Percentiles rank a stretch among this genome's conserved stretches.
Conservation (phyloP, 345 rosid genomes). For the Euphorbia lathyris region DNA sequence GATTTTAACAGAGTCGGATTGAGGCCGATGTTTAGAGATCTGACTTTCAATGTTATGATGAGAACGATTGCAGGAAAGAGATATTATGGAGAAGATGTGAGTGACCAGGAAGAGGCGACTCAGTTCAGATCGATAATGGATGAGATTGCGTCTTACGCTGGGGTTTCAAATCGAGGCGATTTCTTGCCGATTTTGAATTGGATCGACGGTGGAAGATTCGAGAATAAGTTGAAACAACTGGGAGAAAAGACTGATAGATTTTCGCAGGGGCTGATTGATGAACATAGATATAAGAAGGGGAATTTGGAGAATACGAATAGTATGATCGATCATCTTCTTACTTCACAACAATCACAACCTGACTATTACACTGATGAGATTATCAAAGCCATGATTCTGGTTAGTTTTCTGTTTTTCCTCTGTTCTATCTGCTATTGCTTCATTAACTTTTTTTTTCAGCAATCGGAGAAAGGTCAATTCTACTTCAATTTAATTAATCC, state of each 20-base stretch:
- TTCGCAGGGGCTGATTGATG: conserved; percentile 48
- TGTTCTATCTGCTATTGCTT: neutral
- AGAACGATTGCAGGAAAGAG: conserved; percentile 20
- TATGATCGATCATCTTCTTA: conserved; percentile 47
- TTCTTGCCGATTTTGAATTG: conserved; percentile 45
- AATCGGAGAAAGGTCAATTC: no score
- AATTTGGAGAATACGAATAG: conserved; percentile 18
- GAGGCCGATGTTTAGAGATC: conserved; percentile 18
- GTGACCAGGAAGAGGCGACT: conserved; percentile 17
- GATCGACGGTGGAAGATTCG: conserved; percentile 26
- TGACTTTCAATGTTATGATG: conserved; percentile 24
- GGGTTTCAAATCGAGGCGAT: conserved; percentile 41
- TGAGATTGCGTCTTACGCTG: conserved; percentile 25
- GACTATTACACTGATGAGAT: conserved; percentile 42
- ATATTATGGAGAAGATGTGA: conserved; percentile 28
- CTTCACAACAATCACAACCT: conserved; percentile 40
- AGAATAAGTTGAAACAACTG: conserved; percentile 25
- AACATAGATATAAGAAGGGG: conserved; percentile 25
- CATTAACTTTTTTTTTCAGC: no score
- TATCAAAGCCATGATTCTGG: conserved; percentile 42
- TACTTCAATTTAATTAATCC: no score
- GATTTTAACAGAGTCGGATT: conserved; percentile 19
- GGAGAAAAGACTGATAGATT: conserved; percentile 33
- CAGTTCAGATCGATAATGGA: conserved; percentile 29
- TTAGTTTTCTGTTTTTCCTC: conserved; percentile 1